Evolutionary conservation across 306 rosid species (phyloP), one percentile per base, ranked within the genome.

Genomic region (Quercus engelmannii): DNA sequence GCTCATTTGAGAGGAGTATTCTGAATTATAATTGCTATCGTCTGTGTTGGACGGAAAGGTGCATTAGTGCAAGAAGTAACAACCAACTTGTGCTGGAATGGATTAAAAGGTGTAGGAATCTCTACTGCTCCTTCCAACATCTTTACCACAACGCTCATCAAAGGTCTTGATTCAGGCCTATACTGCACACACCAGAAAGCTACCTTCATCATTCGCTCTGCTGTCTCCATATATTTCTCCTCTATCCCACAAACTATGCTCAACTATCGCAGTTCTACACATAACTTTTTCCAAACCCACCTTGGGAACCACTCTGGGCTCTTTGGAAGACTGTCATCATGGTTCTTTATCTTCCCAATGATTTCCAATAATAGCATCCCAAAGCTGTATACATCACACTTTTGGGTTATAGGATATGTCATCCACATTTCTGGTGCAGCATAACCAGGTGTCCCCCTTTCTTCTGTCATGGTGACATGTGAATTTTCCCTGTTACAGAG

Each of bases 361-460:
- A 89, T 85, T 43, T 85, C 89, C 15, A 89, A 89, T 25, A 89
- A 55, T 11, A 85, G 58, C 87, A 89, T 89, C 1, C 89, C 93
- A 20, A 87, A 89, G 67, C 89, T 85, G 59, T 83, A 89, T 15
- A 87, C 90, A 77, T 87, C 92, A 14, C 92, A 89, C 76, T 85
- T 89, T 19, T 78, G 83, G 13, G 89, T 85, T 3, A 89, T 5
- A 0, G 85, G 87, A 78, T 81, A 87, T 17, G 89, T 87, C 82
- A 75, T 61, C 89, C 90, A 79, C 30, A 89, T 78, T 76, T 89
- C 91, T 1, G 88, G 88, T 17, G 91, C 91, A 1, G 87, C 85
- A 49, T 87, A 89, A 9, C 93, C 93, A 0, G 87, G 89, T 12
- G 91, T 87, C 11, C 93, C 93, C 43, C 93, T 81, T 1, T 86